Base-by-base conservation (phyloP, 106 monocot species). In the Ottelia alismoides region DNA sequence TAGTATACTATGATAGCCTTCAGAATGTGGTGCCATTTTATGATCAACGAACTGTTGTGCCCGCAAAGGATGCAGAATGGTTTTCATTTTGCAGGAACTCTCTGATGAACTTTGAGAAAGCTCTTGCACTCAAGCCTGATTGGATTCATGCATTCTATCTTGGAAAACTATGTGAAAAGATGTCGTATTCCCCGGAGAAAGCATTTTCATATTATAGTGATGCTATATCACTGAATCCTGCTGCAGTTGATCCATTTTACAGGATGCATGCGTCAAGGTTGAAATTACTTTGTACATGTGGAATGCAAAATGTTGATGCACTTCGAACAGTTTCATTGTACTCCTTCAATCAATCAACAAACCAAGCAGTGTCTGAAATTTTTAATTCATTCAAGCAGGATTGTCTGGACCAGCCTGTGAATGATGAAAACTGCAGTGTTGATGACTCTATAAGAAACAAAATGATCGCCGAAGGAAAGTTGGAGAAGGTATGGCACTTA, bases 1-100 rank as follows among this genome's bases (percentile, higher is more conserved):
- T 90, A 46, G 98, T 98, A 28, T 98, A 98, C 60, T 90, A 98
- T 69, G 98, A 98, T 70, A 80, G 79, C 59, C 51, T 98, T 35
- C 98, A 98, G 56, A 98, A 90, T 77, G 98, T 98, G 40, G 98
- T 80, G 49, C 98, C 98, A 51, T 75, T 86, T 65, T 98, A 86
- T 68, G 98, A 98, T 71, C 98, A 90, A 55, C 76, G 90, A 49
- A 67, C 74, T 59, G 30, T 70, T 52, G 27, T 69, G 70, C 98
- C 98, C 35, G 57, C 59, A 52, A 90, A 80, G 56, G 90, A 98
- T 77, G 59, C 66, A 70, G 27, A 52, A 58, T 98, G 98, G 90
- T 70, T 66, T 52, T 30, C 25, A 55, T 82, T 72, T 82, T 98
- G 85, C 61, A 74, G 73, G 47, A 82, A 78, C 65, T 82, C 96